phyloP scores from a whole-genome alignment of 2,329 filamentous ascomycete genomes.

The Catunica adiposa region DNA sequence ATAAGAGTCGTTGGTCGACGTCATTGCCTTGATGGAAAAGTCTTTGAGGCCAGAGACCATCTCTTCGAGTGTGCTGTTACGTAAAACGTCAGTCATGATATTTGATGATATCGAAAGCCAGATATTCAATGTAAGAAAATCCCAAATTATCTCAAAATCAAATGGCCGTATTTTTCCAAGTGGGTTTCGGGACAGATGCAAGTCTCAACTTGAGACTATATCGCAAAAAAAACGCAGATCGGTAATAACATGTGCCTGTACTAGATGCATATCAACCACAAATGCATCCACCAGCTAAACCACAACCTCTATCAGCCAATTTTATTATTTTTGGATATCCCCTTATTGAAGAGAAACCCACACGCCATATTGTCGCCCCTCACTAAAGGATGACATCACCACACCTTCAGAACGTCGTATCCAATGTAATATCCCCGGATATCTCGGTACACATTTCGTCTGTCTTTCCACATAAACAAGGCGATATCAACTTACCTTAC shows the following conservation, averaged over 20 bases:
- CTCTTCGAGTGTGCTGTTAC: constrained; percentile 12
- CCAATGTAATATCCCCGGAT: not conserved
- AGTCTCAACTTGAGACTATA: not conserved
- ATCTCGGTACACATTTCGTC: not conserved
- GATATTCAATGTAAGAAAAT: not conserved
- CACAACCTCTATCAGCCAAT: not conserved
- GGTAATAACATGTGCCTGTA: not conserved
- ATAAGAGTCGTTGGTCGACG: constrained; percentile 56
- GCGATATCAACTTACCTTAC: constrained; percentile 5
- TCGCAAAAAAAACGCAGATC: not conserved
- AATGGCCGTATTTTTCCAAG: not conserved
- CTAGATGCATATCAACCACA: not conserved
- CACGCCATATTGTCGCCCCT: not conserved
- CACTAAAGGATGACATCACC: not conserved
- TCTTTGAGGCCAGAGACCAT: constrained; percentile 28
- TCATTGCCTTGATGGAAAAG: constrained; percentile 45
- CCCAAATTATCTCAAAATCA: no score
- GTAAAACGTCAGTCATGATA: not conserved
- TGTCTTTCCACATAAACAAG: not conserved
- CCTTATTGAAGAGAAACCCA: not conserved
- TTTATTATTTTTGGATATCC: not conserved
- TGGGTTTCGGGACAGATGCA: not conserved
- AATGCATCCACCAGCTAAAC: not conserved
- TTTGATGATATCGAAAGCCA: not conserved
- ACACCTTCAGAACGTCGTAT: not conserved